Conservation (phyloP, 1,284 basidiomycete species). For the Inonotus obliquus region DNA sequence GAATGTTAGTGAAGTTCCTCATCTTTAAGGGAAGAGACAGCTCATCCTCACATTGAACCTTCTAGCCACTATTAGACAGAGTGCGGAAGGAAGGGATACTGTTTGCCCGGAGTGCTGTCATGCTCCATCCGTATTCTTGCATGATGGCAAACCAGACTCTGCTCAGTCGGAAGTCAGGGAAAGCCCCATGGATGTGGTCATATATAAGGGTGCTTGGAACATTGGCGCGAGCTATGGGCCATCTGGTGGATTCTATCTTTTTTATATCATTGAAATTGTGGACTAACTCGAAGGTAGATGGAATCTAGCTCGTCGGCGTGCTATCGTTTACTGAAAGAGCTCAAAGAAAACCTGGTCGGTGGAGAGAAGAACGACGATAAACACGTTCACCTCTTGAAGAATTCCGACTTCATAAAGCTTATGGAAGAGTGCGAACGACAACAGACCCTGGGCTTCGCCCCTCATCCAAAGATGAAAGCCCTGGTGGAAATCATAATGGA, state of each 20-base stretch:
- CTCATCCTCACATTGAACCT: background rate
- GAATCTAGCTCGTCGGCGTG: constrained; percentile 83
- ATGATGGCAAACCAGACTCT: background rate
- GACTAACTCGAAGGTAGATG: constrained; percentile 42
- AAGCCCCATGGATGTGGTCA: constrained; percentile 37
- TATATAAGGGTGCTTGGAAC: constrained; percentile 44
- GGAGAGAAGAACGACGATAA: constrained; percentile 30
- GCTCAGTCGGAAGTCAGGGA: constrained; percentile 17
- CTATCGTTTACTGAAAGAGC: constrained; percentile 51
- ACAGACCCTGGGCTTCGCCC: constrained; percentile 46
- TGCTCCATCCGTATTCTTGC: constrained; percentile 52
- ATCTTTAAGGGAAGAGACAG: background rate
- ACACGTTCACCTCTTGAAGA: constrained; percentile 40
- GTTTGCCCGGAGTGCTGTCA: constrained; percentile 34
- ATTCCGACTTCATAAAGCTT: constrained; percentile 57
- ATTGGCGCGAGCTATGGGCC: constrained; percentile 76
- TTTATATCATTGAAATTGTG: background rate
- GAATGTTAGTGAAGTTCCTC: constrained; percentile 47
- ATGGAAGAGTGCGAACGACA: constrained; percentile 61
- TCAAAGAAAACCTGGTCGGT: constrained; percentile 27
- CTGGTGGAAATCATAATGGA: constrained; percentile 73
- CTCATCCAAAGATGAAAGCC: constrained; percentile 93
- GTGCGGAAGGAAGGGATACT: constrained; percentile 26
- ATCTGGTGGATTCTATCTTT: constrained; percentile 48
- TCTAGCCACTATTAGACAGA: constrained; percentile 26